A percentile compares a stretch with the other conserved stretches of the same genome.
Evolutionary conservation across 768 basidiomycete genomes (phyloP).

Genomic region (Leucocoprinus sp.): DNA sequence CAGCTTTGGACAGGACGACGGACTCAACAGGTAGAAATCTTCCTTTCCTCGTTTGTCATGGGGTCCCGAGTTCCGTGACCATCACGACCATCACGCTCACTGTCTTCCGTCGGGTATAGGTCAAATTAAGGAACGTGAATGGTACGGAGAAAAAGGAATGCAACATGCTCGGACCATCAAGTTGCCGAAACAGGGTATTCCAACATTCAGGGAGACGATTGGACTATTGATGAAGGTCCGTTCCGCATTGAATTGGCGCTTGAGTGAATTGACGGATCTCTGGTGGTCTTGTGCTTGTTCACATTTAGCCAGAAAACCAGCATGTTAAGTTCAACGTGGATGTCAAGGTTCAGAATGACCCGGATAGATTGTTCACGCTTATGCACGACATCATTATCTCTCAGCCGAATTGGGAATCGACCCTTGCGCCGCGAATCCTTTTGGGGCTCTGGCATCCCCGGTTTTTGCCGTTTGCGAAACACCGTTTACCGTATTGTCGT

Average conservation of each 20-base stretch:
- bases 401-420: constrained; percentile 65
- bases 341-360: constrained; percentile 90
- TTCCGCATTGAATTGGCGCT: constrained; percentile 2
- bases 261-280: not conserved
- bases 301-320: constrained; percentile 55
- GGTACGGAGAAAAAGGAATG: constrained; percentile 66
- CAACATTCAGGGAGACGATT: constrained; percentile 83
- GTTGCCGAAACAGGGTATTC: constrained; percentile 78
- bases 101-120: constrained; percentile 30
- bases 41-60: not conserved
- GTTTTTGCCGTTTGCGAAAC: constrained; percentile 73
- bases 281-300: too few species aligned
- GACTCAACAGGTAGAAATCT: constrained; percentile 49
- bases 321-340: constrained; percentile 83
- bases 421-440: constrained; percentile 71
- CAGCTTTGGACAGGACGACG: constrained; percentile 76
- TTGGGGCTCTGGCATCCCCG: constrained; percentile 89
- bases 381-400: constrained; percentile 63
- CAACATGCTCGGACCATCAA: constrained; percentile 74
- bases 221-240: constrained; percentile 67
- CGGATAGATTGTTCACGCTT: constrained; percentile 71
- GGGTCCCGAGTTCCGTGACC: constrained; percentile 1
- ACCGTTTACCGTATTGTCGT: constrained; percentile 71
- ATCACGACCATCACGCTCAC: constrained; percentile 15
- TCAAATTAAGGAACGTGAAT: constrained; percentile 60